Evolutionary conservation across 805 yeast genomes (phyloP).

Genomic region (Tetrapisispora nanseiensis): DNA sequence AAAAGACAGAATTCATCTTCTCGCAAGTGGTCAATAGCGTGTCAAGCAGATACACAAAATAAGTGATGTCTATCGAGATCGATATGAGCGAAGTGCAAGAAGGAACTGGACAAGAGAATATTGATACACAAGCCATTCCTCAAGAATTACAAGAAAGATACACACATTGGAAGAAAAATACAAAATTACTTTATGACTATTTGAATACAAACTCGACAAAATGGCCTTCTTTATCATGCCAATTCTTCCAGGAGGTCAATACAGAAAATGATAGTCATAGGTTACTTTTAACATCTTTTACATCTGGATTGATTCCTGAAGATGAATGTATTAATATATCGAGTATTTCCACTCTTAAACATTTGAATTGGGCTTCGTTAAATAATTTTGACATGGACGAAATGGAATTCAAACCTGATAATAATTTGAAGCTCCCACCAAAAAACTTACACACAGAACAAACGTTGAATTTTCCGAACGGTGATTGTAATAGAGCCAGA

Average conservation of each 20-base stretch:
- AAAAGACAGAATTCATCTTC: too few species aligned
- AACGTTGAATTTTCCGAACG: conserved; percentile 29
- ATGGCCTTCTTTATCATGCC: conserved; percentile 63
- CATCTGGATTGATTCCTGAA: conserved; percentile 28
- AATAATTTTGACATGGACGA: conserved; percentile 31
- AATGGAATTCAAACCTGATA: conserved; percentile 31
- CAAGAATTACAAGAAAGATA: conserved; percentile 26
- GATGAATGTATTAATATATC: conserved; percentile 27
- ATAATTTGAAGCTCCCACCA: conserved; percentile 21
- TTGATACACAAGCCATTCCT: conserved; percentile 6
- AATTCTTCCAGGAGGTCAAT: conserved; percentile 50
- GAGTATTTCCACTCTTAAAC: conserved; percentile 23
- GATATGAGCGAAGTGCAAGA: not conserved
- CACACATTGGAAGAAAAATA: conserved; percentile 65
- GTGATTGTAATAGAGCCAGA: conserved; percentile 60
- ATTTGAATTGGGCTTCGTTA: conserved; percentile 27
- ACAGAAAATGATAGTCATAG: conserved; percentile 21
- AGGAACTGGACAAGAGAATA: not conserved
- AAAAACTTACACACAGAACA: conserved; percentile 20
- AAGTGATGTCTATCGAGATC: not conserved
- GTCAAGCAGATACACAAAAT: too few species aligned
- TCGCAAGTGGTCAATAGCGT: too few species aligned
- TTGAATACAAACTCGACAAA: conserved; percentile 57
- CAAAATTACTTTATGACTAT: conserved; percentile 65
- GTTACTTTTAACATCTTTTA: conserved; percentile 25